Evolutionary conservation across 2,329 filamentous ascomycete species (phyloP).

Genomic region (Arthroderma uncinatum): DNA sequence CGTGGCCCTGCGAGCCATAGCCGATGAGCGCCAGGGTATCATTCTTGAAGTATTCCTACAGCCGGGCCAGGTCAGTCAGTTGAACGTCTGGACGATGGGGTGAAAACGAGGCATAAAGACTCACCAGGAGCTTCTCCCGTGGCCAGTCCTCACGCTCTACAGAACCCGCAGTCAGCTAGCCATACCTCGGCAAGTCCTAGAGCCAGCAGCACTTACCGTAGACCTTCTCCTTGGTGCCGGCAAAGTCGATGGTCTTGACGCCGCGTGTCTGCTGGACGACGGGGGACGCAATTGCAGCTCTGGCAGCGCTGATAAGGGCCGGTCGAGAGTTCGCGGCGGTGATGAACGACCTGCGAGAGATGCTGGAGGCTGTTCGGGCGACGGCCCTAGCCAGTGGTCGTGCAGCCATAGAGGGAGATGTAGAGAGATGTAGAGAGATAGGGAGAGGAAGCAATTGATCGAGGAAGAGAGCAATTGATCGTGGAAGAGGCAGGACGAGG

Average conservation of each 20-base stretch:
- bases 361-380: slow-evolving; percentile 37
- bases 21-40: slow-evolving; percentile 98
- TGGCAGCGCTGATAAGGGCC: slow-evolving; percentile 37
- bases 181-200: not conserved
- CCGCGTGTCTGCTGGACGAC: slow-evolving; percentile 64
- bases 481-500: too few relatives aligned
- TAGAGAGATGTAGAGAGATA: slow-evolving; percentile 9
- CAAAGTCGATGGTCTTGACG: slow-evolving; percentile 98
- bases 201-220: slow-evolving; percentile 53
- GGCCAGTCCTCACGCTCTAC: slow-evolving; percentile 97
- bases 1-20: slow-evolving; percentile 96
- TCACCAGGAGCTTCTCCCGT: slow-evolving; percentile 89
- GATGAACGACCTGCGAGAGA: slow-evolving; percentile 48
- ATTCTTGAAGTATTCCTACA: slow-evolving; percentile 97
- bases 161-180: slow-evolving; percentile 18
- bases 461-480: too few relatives aligned
- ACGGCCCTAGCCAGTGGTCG: slow-evolving; percentile 46
- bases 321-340: slow-evolving; percentile 41
- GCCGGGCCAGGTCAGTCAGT: slow-evolving; percentile 8
- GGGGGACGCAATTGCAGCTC: slow-evolving; percentile 36
- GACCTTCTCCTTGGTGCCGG: slow-evolving; percentile 85
- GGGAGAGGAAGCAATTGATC: too few relatives aligned
- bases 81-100: too few relatives aligned
- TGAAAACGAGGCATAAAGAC: slow-evolving; percentile 35
- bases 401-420: slow-evolving; percentile 38